Evolutionary conservation across 305 asterid species (phyloP).

Genomic region (Fraxinus floribunda): DNA sequence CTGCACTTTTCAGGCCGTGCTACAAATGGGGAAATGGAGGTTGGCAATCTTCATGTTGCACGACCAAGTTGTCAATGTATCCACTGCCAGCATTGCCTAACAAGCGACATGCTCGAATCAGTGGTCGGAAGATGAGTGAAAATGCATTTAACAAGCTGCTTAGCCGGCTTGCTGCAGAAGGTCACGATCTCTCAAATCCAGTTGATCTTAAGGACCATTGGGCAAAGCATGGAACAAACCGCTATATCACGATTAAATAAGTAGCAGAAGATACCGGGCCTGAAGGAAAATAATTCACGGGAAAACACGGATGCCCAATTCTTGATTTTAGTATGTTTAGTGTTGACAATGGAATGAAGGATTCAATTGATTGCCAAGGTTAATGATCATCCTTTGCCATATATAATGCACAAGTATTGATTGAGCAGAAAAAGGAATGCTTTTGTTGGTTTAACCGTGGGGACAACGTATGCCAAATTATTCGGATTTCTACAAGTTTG

Average conservation of each 20-base stretch:
- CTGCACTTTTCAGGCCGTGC: constrained; percentile 79
- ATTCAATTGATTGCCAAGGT: neutral
- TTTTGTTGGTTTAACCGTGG: neutral
- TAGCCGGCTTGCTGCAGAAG: constrained; percentile 80
- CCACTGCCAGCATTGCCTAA: constrained; percentile 89
- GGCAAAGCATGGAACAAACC: too few species aligned
- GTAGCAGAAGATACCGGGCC: too few species aligned
- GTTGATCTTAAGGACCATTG: constrained; percentile 49
- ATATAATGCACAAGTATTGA: neutral
- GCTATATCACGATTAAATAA: too few species aligned
- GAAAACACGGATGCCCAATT: too few species aligned
- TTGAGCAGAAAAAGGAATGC: neutral
- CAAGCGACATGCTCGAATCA: constrained; percentile 84
- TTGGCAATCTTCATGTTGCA: constrained; percentile 95
- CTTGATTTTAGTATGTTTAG: neutral
- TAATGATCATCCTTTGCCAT: neutral
- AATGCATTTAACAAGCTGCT: constrained; percentile 85
- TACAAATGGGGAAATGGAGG: constrained; percentile 99
- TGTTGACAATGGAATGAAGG: neutral
- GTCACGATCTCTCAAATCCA: constrained; percentile 71
- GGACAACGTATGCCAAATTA: neutral
- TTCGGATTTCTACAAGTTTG: neutral
- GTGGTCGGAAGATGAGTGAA: constrained; percentile 96
- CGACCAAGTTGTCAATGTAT: constrained; percentile 78
- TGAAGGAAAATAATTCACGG: too few species aligned